These are phyloP conservation scores for Coniella vitis DNA, from an alignment of 2,329 filamentous ascomycete genomes.

Conservation along the genomic window DNA sequence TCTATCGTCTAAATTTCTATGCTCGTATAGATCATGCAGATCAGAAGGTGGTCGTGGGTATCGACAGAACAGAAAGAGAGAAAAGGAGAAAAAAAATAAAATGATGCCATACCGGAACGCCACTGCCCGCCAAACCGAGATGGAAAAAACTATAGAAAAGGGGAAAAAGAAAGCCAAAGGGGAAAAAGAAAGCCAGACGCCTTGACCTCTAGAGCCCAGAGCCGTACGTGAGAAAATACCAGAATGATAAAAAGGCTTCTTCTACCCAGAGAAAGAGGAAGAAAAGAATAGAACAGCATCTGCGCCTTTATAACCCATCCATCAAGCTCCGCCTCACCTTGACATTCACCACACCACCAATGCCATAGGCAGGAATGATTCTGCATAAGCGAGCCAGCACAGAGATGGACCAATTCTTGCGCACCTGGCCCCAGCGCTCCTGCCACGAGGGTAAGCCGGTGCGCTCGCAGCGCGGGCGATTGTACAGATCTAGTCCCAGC, in stretches of 20 bases:
- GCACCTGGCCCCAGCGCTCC: conserved; percentile 62
- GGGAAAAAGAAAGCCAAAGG: background rate
- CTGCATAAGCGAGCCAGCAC: conserved; percentile 70
- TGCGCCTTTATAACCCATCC: conserved; percentile 42
- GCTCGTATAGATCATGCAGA: conserved; percentile 15
- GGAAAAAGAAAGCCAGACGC: conserved; percentile 1
- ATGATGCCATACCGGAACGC: conserved; percentile 13
- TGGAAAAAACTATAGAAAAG: background rate
- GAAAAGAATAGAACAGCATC: background rate
- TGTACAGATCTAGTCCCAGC: conserved; percentile 80
- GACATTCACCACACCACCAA: conserved; percentile 80
- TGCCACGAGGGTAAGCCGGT: conserved; percentile 32
- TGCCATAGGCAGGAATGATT: conserved; percentile 82
- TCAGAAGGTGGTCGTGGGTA: conserved; percentile 14
- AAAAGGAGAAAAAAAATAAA: background rate
- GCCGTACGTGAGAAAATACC: background rate
- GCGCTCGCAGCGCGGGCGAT: conserved; percentile 48
- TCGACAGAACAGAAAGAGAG: conserved; percentile 5
- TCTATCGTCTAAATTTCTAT: conserved; percentile 13
- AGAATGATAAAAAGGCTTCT: background rate
- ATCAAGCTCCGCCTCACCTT: conserved; percentile 64
- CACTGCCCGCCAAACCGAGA: background rate
- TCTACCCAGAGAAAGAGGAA: too few species aligned
- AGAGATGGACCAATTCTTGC: conserved; percentile 69
- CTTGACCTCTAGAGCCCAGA: background rate